Base-by-base conservation (phyloP, 2,329 filamentous ascomycete genomes). In the Verticillium zaregamsianum region DNA sequence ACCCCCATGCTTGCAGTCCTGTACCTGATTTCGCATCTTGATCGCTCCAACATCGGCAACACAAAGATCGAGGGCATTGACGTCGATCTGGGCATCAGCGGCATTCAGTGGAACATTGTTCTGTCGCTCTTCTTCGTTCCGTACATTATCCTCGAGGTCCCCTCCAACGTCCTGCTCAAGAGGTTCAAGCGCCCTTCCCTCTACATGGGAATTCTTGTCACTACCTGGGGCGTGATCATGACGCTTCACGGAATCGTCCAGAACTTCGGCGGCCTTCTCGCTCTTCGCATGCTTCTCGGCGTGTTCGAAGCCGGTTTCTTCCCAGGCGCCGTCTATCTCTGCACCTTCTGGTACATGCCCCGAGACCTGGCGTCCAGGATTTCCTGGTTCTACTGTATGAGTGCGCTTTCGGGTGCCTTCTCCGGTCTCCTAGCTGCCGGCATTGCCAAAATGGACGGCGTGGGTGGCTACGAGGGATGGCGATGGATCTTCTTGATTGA, bases 151-250 rank as follows among this genome's bases (percentile, higher is more conserved):
- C 85, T 87, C 64, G 87, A 90, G 68, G 78, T 83, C 0, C 70
- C 87, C 32, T 88, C 86, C 54, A 90, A 91, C 68, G 74, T 89
- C 32, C 71, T 90, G 14, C 80, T 90, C 55, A 90, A 90, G 69
- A 80, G 80, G 6, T 77, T 89, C 66, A 69, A 63, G 25, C 79
- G 84, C 0, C 89, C 89, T 0, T 86, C 83, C 31, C 72, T 87
- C 40, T 91, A 90, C 67, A 79, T 90, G 52, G 86, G 87, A 0
- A 73, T 80, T 2, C 89, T 90, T 63, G 89, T 91, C 79, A 71
- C 86, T 3, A 71, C 81, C 11, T 81, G 70, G 70, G 69, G 68
- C 15, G 56, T 71, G n/a, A 65, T 68, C 56, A 68, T 71, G 69
- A 70, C 68, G 2, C 59, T 66, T 1, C 67, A 67, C 20, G 68